Evolutionary conservation across 371 early-diverging fungal species (phyloP), one percentile per base, ranked within the genome.

Genomic region (Parasitella parasitica): DNA sequence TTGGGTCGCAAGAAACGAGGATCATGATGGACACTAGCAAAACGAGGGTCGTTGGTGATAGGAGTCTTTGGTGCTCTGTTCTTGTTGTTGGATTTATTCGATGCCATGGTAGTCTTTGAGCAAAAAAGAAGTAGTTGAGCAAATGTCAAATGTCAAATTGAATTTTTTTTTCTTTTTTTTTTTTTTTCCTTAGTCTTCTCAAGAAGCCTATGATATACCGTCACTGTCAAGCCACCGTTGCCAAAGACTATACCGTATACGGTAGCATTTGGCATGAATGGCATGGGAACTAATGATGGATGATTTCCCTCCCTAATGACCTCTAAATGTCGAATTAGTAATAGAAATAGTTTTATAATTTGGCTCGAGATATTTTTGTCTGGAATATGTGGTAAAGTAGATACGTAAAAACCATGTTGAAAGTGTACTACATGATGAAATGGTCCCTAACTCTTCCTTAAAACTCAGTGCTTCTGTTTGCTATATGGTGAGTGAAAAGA

Each of bases 1-100:
- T 88, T 88, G 24, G 95, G 89, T 63, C 89, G 76, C 59, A 77
- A 62, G 73, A 98, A 98, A 11, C 96, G 89, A 57, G 96, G 96
- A 78, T 97, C 96, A 43, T 86, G 71, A 64, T 92, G 91, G 13
- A 94, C 87, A 65, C 86, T 88, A 0, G 85, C 63, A 69, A 97
- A 97, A 53, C 97, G 90, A 37, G 90, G 68, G 76, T 97, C 97
- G 15, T 72, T 71, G 5, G 85, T 88, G 16, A 86, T 76, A 55
- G 82, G 65, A 20, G 55, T 61, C 26, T 51, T 59, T 1, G 64
- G 62, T 27, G 58, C 63, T 2, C 54, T 26, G 16, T 61, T 59
- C 28, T 71, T 61, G 18, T 63, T 61, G 57, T 35, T 36, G 13
- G 24, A 46, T 16, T 50, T 59, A 6, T 62, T 66, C 12, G 59